Conservation (phyloP, 1,139 yeast species). For the Saccharomyces hybrid region DNA sequence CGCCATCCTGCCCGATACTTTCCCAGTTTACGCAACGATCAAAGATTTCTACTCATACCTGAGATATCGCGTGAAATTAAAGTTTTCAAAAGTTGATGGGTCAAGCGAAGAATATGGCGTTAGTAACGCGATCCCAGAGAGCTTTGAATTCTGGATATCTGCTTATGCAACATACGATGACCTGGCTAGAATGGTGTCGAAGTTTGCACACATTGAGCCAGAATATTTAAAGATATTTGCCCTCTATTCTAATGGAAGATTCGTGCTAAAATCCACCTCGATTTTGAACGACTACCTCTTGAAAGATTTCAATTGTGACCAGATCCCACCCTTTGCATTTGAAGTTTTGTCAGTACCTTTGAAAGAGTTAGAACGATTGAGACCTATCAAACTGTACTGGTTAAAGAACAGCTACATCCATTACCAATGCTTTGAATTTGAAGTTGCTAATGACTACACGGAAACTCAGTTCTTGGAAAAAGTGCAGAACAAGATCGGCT, state of each 20-base stretch:
- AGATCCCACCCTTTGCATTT: constrained; percentile 51
- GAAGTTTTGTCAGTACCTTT: constrained; percentile 71
- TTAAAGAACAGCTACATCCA: constrained; percentile 52
- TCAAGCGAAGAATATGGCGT: constrained; percentile 45
- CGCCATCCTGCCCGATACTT: constrained; percentile 11
- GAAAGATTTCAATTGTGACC: constrained; percentile 42
- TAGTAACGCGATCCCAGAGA: constrained; percentile 21
- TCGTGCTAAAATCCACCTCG: constrained; percentile 33
- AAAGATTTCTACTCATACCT: constrained; percentile 56
- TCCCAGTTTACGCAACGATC: constrained; percentile 34
- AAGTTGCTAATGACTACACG: constrained; percentile 56
- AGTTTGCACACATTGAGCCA: constrained; percentile 48
- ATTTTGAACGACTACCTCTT: constrained; percentile 38
- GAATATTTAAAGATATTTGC: constrained; percentile 59
- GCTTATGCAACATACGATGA: constrained; percentile 51
- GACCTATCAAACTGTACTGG: constrained; percentile 57
- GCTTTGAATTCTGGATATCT: constrained; percentile 64
- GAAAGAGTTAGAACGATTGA: constrained; percentile 70
- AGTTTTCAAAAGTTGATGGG: constrained; percentile 39
- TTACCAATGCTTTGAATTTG: constrained; percentile 61
- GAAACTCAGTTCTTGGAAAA: constrained; percentile 51
- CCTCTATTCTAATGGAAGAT: constrained; percentile 49
- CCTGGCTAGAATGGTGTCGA: constrained; percentile 54
- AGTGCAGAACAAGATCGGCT: constrained; percentile 48
- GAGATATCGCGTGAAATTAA: constrained; percentile 58